Base-by-base conservation (phyloP, 2,329 filamentous ascomycete genomes). In the Clarireedia hainanense region DNA sequence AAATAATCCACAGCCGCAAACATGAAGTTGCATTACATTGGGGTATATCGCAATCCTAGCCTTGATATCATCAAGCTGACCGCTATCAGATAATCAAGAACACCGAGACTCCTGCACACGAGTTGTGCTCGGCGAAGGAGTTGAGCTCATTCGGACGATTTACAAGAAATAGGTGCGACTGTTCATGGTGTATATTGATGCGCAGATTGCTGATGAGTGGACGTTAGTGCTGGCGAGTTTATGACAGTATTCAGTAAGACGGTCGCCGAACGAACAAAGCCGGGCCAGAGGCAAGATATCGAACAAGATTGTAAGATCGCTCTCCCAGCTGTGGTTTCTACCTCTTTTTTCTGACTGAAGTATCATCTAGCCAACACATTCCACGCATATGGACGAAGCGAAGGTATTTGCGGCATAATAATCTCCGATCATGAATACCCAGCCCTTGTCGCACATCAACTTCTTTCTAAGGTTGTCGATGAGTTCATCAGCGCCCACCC, bases 11-110 rank as follows among this genome's bases (percentile, higher is more conserved):
- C 56, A 55, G 61, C 63, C 67, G 70, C 70, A 73, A 84, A 66
- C 70, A 92, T 92, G 89, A 92, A 91, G 83, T 76, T 94, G 72
- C 80, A 88, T 73, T 94, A 94, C 74, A 89, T 95, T 70, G 89
- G 89, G 67, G 89, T 94, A 84, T 61, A 59, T 47, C 30, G 43
- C 36, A 61, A 60, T 58, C 50, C 57, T 55, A 59, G 60, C 58
- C 50, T 60, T 63, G 62, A 40, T 24, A 30, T 27, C 34, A 47
- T 36, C 36, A 53, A 7, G 50, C 61, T 65, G 63, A 67, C 64
- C 64, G 61, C 61, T 63, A 52, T 58, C 52, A 95, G 90, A 82
- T 95, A 72, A 78, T 94, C 69, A 88, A 86, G 74, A 94, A 94
- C 74, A 85, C 88, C 68, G 74, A 74, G 65, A 84, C 87, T 74